Conservation (phyloP, 2,329 filamentous ascomycete species). For the Hymenoscyphus fraxineus region DNA sequence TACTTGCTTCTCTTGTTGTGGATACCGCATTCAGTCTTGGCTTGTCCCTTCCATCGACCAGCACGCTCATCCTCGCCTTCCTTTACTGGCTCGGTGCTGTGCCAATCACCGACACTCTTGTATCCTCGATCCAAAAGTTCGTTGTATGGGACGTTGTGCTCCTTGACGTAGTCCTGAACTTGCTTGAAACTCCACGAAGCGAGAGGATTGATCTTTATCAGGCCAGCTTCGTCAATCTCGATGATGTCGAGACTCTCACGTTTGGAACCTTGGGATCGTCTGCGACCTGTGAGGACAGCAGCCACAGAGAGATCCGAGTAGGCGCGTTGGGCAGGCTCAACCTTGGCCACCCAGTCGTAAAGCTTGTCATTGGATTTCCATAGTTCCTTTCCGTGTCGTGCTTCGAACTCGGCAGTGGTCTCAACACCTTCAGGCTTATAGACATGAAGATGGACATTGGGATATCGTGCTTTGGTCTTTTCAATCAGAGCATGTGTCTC, state of each 20-base stretch:
- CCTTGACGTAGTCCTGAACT: constrained; percentile 81
- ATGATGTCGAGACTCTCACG: constrained; percentile 86
- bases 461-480: constrained; percentile 71
- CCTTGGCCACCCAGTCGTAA: constrained; percentile 97
- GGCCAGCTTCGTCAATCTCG: constrained; percentile 80
- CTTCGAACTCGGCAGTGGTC: constrained; percentile 72
- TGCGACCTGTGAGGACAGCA: constrained; percentile 87
- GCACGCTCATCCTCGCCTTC: constrained; percentile 94
- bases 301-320: constrained; percentile 84
- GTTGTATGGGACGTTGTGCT: constrained; percentile 91
- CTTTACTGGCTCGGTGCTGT: constrained; percentile 86
- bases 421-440: constrained; percentile 80
- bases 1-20: constrained; percentile 97
- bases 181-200: constrained; percentile 92
- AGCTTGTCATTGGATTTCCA: constrained; percentile 84
- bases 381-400: constrained; percentile 73
- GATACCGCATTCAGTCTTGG: constrained; percentile 97
- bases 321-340: constrained; percentile 89
- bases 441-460: constrained; percentile 75
- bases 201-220: constrained; percentile 97
- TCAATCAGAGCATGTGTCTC: constrained; percentile 74
- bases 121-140: constrained; percentile 87
- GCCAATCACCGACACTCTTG: constrained; percentile 97
- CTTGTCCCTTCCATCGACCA: constrained; percentile 92
- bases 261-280: constrained; percentile 88